A percentile compares a stretch with the other conserved stretches of the same genome.
Evolutionary conservation across 352 stramenopile species (phyloP).

Genomic region (Peronospora farinosa): DNA sequence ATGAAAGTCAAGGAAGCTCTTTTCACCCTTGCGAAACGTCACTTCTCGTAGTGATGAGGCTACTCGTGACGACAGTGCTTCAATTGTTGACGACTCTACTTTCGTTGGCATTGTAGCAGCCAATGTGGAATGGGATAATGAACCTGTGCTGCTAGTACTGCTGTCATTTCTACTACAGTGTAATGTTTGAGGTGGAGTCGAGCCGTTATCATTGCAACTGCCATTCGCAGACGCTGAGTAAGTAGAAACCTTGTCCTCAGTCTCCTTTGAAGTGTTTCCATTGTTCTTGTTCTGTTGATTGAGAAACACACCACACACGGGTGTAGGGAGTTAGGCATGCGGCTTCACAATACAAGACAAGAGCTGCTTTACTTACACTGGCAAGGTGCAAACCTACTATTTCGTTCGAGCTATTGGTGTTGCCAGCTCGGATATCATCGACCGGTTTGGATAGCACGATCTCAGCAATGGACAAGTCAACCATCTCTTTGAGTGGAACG

Average conservation of each 20-base stretch:
- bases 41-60: conserved; percentile 22
- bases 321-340: too few relatives aligned
- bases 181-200: conserved; percentile 2
- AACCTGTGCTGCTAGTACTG: conserved; percentile 18
- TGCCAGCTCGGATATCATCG: conserved; percentile 8
- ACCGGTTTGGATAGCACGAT: conserved; percentile 1
- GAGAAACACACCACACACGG: conserved; percentile 1
- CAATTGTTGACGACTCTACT: background rate
- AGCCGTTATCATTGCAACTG: conserved; percentile 2
- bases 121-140: conserved; percentile 6
- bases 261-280: conserved; percentile 9
- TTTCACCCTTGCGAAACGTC: conserved; percentile 66
- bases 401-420: conserved; percentile 21
- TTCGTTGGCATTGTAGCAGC: conserved; percentile 6
- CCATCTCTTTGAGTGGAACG: conserved; percentile 9
- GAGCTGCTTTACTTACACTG: conserved; percentile 6
- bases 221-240: background rate
- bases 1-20: conserved; percentile 80
- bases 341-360: too few relatives aligned
- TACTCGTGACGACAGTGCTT: conserved; percentile 3
- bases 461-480: conserved; percentile 10
- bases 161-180: conserved; percentile 13
- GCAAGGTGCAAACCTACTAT: conserved; percentile 6
- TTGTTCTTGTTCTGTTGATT: conserved; percentile 14
- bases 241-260: conserved; percentile 17